Evolutionary conservation across 164 flowering plant species (phyloP).

Genomic region (Liriodendron chinense): DNA sequence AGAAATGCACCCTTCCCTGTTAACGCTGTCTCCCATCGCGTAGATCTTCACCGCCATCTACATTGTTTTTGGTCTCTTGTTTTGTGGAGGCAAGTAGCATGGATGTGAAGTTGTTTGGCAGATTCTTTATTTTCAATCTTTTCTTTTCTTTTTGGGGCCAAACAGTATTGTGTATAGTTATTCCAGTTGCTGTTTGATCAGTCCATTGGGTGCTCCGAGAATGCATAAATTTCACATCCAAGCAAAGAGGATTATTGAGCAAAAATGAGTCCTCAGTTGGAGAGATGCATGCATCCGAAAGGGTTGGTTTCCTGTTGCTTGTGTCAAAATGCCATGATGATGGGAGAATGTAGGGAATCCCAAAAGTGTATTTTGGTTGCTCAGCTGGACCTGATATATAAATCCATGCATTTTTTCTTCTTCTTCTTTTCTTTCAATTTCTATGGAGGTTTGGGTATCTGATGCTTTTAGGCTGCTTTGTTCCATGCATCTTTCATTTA

Average conservation of each 20-base stretch:
- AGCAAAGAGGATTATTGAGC: constrained; percentile 6
- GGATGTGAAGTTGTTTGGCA: background rate
- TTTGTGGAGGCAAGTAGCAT: background rate
- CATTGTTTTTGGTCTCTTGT: background rate
- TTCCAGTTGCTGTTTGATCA: background rate
- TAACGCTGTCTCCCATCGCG: background rate
- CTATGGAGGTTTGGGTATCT: background rate
- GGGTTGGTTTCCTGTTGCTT: background rate
- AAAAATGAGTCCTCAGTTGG: background rate
- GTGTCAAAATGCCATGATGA: constrained; percentile 1
- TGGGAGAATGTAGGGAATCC: background rate
- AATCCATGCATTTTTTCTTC: background rate
- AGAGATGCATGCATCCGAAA: too few species aligned
- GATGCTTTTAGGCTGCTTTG: background rate
- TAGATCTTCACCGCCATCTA: background rate
- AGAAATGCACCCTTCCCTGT: constrained; percentile 3
- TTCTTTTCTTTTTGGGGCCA: constrained; percentile 2
- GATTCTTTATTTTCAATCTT: constrained; percentile 11
- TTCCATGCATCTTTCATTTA: background rate
- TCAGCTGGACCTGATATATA: background rate
- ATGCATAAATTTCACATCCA: background rate
- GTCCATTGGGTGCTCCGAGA: background rate
- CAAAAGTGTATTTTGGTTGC: constrained; percentile 8
- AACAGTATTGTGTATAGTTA: constrained; percentile 19
- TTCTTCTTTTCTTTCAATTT: too few species aligned